A percentile compares a stretch with the other conserved stretches of the same genome.
phyloP scores from a whole-genome alignment of 495 filamentous ascomycete species.

The Penicillium ochrochloron region DNA sequence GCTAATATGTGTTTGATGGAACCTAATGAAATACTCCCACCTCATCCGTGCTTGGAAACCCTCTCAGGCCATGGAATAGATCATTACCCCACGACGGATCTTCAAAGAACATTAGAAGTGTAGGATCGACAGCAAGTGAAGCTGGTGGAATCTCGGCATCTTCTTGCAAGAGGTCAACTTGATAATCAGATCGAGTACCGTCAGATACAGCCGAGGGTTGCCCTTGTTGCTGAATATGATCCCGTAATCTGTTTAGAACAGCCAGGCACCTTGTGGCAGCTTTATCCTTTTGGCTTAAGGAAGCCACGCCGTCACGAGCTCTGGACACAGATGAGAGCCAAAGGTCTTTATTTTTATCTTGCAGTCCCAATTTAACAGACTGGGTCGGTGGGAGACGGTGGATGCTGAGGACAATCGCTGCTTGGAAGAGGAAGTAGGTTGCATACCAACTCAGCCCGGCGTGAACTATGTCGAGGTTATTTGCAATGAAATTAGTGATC shows the following conservation, averaged over 20 bases:
- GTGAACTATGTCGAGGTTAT: constrained; percentile 20
- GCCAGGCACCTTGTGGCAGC: constrained; percentile 25
- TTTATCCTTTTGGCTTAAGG: constrained; percentile 17
- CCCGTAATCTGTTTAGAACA: constrained; percentile 18
- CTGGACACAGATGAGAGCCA: constrained; percentile 23
- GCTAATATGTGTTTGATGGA: constrained; percentile 1
- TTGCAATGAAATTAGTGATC: constrained; percentile 23
- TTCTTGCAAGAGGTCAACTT: not conserved
- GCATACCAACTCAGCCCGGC: constrained; percentile 28
- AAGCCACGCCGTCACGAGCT: constrained; percentile 22
- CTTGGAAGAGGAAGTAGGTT: constrained; percentile 32
- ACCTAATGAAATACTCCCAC: constrained; percentile 25
- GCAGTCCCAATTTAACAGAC: not conserved
- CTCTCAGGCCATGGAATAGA: constrained; percentile 25
- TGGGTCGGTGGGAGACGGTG: constrained; percentile 18
- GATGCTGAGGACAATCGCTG: constrained; percentile 26
- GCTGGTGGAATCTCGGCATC: constrained; percentile 4
- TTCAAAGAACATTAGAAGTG: constrained; percentile 31
- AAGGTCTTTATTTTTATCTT: constrained; percentile 19
- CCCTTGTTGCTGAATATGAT: constrained; percentile 3
- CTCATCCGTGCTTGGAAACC: constrained; percentile 28
- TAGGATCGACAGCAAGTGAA: constrained; percentile 22
- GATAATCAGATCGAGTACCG: not conserved
- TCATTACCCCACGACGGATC: constrained; percentile 22
- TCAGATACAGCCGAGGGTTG: not conserved